Evolutionary conservation across 1,139 yeast species (phyloP).

Genomic region (Diutina catenulata): DNA sequence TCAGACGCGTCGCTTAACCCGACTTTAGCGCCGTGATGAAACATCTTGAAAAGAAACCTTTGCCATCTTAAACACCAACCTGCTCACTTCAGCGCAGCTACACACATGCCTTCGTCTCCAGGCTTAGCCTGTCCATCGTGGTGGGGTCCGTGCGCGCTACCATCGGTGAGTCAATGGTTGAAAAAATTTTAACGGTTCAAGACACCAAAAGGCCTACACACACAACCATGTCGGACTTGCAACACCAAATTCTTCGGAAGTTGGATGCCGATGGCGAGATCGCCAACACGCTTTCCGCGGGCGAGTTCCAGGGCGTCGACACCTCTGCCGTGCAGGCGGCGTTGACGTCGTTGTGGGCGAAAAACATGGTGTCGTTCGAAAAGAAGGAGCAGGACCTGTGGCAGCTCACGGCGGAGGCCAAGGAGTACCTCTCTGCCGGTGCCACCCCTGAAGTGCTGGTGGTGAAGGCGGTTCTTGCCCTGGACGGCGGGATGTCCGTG

Average conservation of each 20-base stretch:
- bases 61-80: too few species aligned
- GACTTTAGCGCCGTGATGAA: too few species aligned
- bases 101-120: too few species aligned
- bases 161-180: too few species aligned
- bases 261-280: slow-evolving; percentile 43
- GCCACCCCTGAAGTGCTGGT: slow-evolving; percentile 77
- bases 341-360: slow-evolving; percentile 76
- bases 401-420: slow-evolving; percentile 71
- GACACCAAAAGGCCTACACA: too few species aligned
- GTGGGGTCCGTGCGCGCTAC: too few species aligned
- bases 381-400: slow-evolving; percentile 70
- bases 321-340: slow-evolving; percentile 49
- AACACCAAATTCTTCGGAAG: slow-evolving; percentile 44
- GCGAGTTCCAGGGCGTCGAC: slow-evolving; percentile 28
- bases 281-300: slow-evolving; percentile 50
- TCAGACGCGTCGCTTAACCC: too few species aligned
- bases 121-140: too few species aligned
- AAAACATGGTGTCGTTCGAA: slow-evolving; percentile 65
- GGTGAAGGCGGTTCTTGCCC: slow-evolving; percentile 60
- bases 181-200: too few species aligned
- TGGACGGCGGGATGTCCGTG: slow-evolving; percentile 72
- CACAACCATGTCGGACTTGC: slow-evolving; percentile 43
- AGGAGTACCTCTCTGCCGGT: slow-evolving; percentile 65
- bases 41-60: too few species aligned
- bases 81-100: too few species aligned